Evolutionary conservation across 2,329 filamentous ascomycete genomes (phyloP).

Genomic region (Verticillium zaregamsianum): DNA sequence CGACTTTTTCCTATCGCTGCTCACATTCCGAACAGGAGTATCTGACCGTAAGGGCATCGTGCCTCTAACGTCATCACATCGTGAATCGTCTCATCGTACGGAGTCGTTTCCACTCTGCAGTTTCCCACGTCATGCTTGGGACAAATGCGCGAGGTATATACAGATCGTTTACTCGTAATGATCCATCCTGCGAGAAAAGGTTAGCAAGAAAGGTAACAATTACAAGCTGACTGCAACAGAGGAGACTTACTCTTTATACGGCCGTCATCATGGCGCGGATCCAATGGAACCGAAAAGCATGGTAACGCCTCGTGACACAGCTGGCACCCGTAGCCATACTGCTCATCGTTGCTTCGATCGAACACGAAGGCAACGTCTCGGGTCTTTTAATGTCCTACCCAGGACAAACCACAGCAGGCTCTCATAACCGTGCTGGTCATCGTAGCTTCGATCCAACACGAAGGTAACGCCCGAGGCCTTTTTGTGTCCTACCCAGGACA

Average conservation of each 20-base stretch:
- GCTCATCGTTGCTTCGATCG: slow-evolving; percentile 6
- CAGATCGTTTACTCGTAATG: neutral
- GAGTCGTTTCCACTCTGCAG: neutral
- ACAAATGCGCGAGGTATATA: neutral
- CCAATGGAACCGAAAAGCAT: neutral
- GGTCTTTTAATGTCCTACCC: slow-evolving; percentile 32
- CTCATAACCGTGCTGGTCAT: slow-evolving; percentile 3
- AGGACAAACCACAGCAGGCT: slow-evolving; percentile 20
- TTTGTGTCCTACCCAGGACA: slow-evolving; percentile 31
- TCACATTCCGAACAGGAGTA: neutral
- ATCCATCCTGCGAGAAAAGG: neutral
- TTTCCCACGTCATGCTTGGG: neutral
- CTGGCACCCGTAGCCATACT: neutral
- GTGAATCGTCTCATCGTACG: neutral
- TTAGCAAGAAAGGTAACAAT: neutral
- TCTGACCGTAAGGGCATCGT: neutral
- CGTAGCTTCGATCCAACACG: neutral
- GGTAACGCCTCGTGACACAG: neutral
- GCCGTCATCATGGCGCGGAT: neutral
- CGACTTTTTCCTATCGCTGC: neutral
- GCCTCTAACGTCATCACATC: neutral
- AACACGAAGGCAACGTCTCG: neutral
- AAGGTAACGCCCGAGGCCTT: slow-evolving; percentile 18
- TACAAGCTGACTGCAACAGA: neutral
- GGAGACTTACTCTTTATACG: neutral